These are phyloP conservation scores for Drosera spatulata DNA, from an alignment of 179 eudicot genomes.

Conservation along the genomic window DNA sequence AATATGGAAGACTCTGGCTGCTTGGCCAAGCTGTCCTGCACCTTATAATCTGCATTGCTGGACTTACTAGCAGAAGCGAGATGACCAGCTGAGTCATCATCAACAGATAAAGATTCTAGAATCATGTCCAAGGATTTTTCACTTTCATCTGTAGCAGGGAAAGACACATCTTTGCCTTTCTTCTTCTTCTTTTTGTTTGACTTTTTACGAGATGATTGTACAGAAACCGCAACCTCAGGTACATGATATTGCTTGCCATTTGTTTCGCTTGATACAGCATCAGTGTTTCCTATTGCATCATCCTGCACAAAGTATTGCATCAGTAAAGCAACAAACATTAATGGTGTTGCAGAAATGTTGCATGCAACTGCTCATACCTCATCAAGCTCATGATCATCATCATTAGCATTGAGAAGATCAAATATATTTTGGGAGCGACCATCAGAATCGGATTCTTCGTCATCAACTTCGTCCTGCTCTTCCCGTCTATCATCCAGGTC, in stretches of 20 bases:
- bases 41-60: constrained; percentile 12
- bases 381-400: constrained; percentile 20
- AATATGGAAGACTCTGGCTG: constrained; percentile 32
- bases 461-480: constrained; percentile 18
- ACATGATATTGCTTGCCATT: constrained; percentile 10
- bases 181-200: constrained; percentile 85
- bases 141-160: constrained; percentile 9
- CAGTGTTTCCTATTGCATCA: constrained; percentile 21
- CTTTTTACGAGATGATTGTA: constrained; percentile 29
- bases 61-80: constrained; percentile 15
- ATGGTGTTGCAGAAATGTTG: no score
- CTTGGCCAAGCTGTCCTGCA: constrained; percentile 14
- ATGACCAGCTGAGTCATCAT: constrained; percentile 23
- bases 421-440: constrained; percentile 40
- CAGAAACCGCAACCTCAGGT: constrained; percentile 12
- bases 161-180: constrained; percentile 36
- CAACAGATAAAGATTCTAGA: constrained; percentile 35
- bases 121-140: constrained; percentile 21
- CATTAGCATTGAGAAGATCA: constrained; percentile 50
- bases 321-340: no score
- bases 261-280: constrained; percentile 12
- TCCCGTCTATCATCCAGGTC: constrained; percentile 10
- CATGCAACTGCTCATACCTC: constrained; percentile 25
- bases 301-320: constrained; percentile 25
- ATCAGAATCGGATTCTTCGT: constrained; percentile 29